Evolutionary conservation across 345 rosid genomes (phyloP).

Genomic region (Arabidopsis arenosa): DNA sequence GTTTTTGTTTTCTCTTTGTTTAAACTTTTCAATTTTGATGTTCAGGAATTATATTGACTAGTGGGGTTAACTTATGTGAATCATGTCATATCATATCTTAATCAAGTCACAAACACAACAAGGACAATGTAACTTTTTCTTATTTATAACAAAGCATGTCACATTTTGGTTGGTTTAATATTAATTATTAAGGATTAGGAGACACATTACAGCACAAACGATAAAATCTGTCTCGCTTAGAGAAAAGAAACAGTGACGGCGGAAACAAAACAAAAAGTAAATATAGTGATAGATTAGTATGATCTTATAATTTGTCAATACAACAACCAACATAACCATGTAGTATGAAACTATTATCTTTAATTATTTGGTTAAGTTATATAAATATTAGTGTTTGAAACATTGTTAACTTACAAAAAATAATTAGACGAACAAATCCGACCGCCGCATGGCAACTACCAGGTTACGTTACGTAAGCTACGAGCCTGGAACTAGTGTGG

Average conservation of each 20-base stretch:
- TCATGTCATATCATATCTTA: slow-evolving; percentile 19
- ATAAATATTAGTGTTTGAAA: slow-evolving; percentile 5
- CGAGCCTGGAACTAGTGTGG: not conserved
- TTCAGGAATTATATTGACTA: not conserved
- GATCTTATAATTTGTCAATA: slow-evolving; percentile 21
- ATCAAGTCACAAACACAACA: slow-evolving; percentile 6
- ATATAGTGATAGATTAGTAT: slow-evolving; percentile 24
- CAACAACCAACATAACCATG: slow-evolving; percentile 35
- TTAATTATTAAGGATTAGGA: not conserved
- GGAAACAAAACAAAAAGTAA: slow-evolving; percentile 26
- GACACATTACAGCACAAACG: not conserved
- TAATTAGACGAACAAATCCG: slow-evolving; percentile 1
- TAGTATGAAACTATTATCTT: slow-evolving; percentile 22
- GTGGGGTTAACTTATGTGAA: slow-evolving; percentile 17
- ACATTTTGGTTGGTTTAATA: not conserved
- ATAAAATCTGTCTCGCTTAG: not conserved
- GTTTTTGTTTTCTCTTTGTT: not conserved
- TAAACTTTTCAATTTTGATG: not conserved
- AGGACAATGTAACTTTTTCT: not conserved
- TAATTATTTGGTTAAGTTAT: not conserved
- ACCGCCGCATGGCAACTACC: not conserved
- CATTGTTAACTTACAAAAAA: not conserved
- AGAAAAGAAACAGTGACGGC: slow-evolving; percentile 20
- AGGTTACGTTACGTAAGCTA: not conserved
- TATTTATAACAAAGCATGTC: not conserved